phyloP scores from a whole-genome alignment of 176 grass and related monocot genomes.

The Alopecurus myosuroides region DNA sequence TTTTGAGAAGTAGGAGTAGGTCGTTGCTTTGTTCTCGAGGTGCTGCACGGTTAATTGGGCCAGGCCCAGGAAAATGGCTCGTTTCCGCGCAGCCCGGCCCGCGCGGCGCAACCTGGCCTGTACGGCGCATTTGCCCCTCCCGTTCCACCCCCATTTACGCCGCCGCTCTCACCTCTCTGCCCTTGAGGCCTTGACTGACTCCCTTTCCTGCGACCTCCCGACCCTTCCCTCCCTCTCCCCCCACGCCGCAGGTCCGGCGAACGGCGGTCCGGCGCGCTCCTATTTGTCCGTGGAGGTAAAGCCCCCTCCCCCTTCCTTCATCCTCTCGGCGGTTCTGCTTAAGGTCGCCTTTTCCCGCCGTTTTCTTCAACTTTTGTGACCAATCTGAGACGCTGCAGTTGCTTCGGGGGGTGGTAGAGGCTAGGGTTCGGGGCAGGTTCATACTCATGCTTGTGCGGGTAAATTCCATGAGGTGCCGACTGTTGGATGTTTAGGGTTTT shows the following conservation, averaged over 20 bases:
- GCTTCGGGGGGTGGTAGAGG: not conserved
- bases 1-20: too few species aligned
- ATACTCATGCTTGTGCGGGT: not conserved
- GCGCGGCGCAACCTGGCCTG: not conserved
- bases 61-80: not conserved
- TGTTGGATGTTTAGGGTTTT: not conserved
- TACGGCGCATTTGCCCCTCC: not conserved
- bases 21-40: too few species aligned
- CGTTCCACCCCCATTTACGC: not conserved
- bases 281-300: not conserved
- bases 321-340: not conserved
- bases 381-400: not conserved
- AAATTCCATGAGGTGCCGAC: not conserved
- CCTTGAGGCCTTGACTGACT: not conserved
- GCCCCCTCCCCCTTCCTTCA: not conserved
- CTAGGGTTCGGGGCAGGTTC: constrained; percentile 1
- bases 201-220: not conserved
- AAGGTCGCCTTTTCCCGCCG: not conserved
- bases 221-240: not conserved
- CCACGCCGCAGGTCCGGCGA: not conserved
- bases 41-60: not conserved
- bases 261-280: not conserved
- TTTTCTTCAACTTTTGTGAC: not conserved
- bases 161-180: not conserved
- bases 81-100: not conserved